phyloP scores from a whole-genome alignment of 2,329 filamentous ascomycete species.

The Incumbomyces delicatus region DNA sequence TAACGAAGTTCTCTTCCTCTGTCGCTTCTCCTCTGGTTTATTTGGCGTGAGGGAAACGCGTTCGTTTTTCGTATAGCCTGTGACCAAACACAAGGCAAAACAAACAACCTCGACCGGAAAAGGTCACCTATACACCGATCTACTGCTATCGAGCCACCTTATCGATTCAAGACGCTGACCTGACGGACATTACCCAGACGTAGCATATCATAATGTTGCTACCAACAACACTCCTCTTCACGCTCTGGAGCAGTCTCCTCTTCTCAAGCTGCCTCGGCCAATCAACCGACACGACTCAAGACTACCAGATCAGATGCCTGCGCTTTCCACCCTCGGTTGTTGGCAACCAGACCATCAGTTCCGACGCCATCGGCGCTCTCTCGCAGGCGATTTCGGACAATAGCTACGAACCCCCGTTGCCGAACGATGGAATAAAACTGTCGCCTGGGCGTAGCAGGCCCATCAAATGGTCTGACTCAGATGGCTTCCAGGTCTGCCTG shows the following conservation, averaged over 20 bases:
- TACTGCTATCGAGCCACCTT: too few species aligned
- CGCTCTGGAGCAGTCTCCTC: not conserved
- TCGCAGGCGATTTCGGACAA: not conserved
- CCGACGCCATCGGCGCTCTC: not conserved
- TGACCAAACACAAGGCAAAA: too few species aligned
- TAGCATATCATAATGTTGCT: not conserved
- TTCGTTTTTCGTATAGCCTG: too few species aligned
- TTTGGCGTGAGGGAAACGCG: too few species aligned
- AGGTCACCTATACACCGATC: too few species aligned
- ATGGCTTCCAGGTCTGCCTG: constrained; percentile 4
- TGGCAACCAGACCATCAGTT: not conserved
- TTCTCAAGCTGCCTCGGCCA: not conserved
- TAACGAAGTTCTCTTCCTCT: too few species aligned
- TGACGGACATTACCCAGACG: too few species aligned
- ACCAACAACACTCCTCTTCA: not conserved
- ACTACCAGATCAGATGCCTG: not conserved
- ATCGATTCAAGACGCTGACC: too few species aligned
- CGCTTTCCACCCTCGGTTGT: not conserved
- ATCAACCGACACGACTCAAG: not conserved
- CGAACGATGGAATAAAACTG: not conserved
- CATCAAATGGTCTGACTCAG: not conserved
- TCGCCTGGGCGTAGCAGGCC: not conserved
- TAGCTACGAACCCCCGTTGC: not conserved
- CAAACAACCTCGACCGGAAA: too few species aligned
- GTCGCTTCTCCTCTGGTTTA: too few species aligned